Percentiles rank a stretch among this genome's conserved stretches.
phyloP scores from a whole-genome alignment of 2,329 filamentous ascomycete species.

The Fusarium sp. region DNA sequence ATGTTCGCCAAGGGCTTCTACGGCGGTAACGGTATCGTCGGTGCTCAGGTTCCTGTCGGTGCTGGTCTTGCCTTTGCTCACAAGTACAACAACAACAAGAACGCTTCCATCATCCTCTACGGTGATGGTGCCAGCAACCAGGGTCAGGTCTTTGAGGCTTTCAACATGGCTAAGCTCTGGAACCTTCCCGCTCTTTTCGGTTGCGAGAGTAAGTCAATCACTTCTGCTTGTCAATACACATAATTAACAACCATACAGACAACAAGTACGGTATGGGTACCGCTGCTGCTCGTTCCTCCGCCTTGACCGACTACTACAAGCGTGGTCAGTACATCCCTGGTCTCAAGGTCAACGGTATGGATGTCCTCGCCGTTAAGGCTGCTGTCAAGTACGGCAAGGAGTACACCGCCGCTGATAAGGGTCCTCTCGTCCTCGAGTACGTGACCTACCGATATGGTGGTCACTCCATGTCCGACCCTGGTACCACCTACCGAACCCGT shows the following conservation, averaged over 20 bases:
- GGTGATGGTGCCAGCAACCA: conserved; percentile 99
- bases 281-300: conserved; percentile 90
- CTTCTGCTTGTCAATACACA: neutral
- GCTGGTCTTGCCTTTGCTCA: conserved; percentile 97
- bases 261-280: conserved; percentile 99
- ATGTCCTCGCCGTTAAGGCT: conserved; percentile 96
- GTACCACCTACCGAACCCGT: conserved; percentile 98
- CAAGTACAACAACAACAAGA: conserved; percentile 90
- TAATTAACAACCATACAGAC: conserved; percentile 67
- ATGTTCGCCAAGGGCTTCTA: conserved; percentile 99
- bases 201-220: conserved; percentile 85
- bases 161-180: conserved; percentile 99
- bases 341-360: conserved; percentile 99
- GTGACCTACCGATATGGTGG: conserved; percentile 99
- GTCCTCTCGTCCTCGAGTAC: conserved; percentile 96
- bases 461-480: conserved; percentile 99
- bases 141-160: conserved; percentile 99
- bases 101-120: conserved; percentile 89
- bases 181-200: conserved; percentile 94
- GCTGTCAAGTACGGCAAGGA: conserved; percentile 95
- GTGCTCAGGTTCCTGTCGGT: conserved; percentile 96
- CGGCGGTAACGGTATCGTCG: conserved; percentile 98
- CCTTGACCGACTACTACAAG: conserved; percentile 99
- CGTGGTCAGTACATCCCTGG: conserved; percentile 99
- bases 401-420: conserved; percentile 84